Base-by-base conservation (phyloP, 1,139 yeast species). In the Fermentozyma sake region DNA sequence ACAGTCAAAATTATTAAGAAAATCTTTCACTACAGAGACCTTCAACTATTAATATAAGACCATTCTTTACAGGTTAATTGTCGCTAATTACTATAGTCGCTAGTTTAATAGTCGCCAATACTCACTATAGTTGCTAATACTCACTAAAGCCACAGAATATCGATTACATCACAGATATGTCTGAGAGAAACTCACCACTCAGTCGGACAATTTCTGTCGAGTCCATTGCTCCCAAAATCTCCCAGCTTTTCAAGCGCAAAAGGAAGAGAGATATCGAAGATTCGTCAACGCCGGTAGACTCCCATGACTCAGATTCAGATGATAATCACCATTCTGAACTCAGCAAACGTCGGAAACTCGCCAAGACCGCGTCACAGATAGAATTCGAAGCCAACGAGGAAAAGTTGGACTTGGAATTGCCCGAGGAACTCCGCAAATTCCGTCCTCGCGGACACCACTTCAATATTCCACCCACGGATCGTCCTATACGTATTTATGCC, bases 401-500 rank as follows among this genome's bases (percentile, higher is more conserved):
- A 32, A 62, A 65, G 38, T 67, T 71, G 35, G 87, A 79, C 40
- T 75, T 58, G 7, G 72, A 62, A 39, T 58, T 81, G 26, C 86
- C 87, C 1, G 76, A 66, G 29, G 76, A 79, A 34, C 68, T 71
- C 37, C 59, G 85, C 29, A 80, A 76, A 50, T 82, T 65, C 50
- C 70, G 93, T 45, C 94, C 95, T 7, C 52, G 50, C 15, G 94
- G 94, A 1, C 79, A 51, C 52, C 59, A 61, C 41, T 76, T 91
- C 57, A 86, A 85, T 43, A 44, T 79, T 15, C 98, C 98, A 3
- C 94, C 96, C 1, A 63, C 58, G 9, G 95, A 82, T 50, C 70
- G 96, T 35, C 91, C 96, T 1, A 78, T 91, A 20, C 72, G 98
- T 37, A 74, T 91, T 14, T 91, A 91, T 51, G 98, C 98, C 5